A percentile compares a stretch with the other conserved stretches of the same genome.
Evolutionary conservation across 192 early-diverging fungal genomes (phyloP).

Genomic region (Funneliformis geosporum): DNA sequence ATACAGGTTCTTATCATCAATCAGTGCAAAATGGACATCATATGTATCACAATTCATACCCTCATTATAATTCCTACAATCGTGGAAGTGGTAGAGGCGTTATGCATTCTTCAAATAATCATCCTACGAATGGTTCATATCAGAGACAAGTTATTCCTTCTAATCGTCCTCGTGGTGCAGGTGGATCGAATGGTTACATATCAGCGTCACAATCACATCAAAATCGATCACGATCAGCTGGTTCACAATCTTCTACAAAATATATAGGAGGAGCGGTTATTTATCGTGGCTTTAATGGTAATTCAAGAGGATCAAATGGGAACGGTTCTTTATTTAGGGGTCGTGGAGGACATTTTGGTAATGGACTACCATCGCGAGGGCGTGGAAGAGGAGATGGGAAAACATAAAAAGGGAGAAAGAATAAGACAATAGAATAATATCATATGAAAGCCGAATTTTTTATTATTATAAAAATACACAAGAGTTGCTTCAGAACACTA

Average conservation of each 20-base stretch:
- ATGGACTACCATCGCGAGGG: neutral
- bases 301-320: neutral
- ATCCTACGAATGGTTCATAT: neutral
- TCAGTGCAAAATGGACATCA: neutral
- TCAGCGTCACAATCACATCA: neutral
- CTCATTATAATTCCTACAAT: neutral
- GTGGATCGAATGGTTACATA: neutral
- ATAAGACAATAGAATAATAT: no score
- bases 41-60: neutral
- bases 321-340: neutral
- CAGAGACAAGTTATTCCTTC: neutral
- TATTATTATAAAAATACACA: no score
- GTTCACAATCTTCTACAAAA: neutral
- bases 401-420: neutral
- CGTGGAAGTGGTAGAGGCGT: neutral
- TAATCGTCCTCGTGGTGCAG: neutral
- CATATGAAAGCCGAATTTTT: no score
- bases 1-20: neutral
- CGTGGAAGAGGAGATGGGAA: neutral
- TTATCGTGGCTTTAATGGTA: neutral
- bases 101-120: neutral
- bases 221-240: no score
- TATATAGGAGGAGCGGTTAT: no score
- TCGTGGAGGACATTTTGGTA: neutral
- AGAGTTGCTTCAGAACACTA: no score